phyloP scores from a whole-genome alignment of 2,329 filamentous ascomycete species.

The Verticillium isaacii region DNA sequence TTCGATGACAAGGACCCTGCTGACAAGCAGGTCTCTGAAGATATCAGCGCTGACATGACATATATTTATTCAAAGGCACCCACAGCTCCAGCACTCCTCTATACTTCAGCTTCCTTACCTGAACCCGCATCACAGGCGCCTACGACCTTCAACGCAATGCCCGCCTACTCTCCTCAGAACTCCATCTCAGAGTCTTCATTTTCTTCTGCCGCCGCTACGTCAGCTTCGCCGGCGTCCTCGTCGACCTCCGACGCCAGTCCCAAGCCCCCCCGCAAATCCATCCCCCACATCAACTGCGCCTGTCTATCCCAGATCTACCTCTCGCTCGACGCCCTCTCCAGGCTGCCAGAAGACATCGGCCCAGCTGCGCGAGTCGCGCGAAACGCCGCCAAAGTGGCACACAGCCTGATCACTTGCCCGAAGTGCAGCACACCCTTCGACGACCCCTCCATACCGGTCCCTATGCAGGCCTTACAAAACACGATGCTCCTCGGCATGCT shows the following conservation, averaged over 20 bases:
- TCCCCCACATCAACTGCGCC: conserved; percentile 27
- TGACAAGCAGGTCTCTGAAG: conserved; percentile 20
- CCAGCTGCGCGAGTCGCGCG: conserved; percentile 44
- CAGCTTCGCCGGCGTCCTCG: conserved; percentile 5
- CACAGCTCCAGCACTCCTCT: neutral
- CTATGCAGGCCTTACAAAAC: conserved; percentile 50
- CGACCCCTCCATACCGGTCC: conserved; percentile 26
- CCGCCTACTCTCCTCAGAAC: neutral
- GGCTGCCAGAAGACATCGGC: conserved; percentile 38
- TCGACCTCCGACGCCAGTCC: conserved; percentile 1
- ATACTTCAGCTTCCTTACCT: neutral
- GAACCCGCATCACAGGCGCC: neutral
- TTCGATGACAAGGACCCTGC: conserved; percentile 24
- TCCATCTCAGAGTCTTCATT: neutral
- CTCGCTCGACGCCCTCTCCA: conserved; percentile 44
- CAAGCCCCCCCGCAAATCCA: neutral
- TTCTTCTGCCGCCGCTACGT: conserved; percentile 1
- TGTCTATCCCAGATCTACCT: conserved; percentile 47
- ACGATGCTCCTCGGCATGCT: conserved; percentile 55
- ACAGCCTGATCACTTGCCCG: conserved; percentile 47
- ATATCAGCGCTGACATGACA: conserved; percentile 14
- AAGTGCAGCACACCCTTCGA: conserved; percentile 38
- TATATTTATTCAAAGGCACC: conserved; percentile 4
- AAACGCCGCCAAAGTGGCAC: conserved; percentile 40
- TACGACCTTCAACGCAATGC: neutral